Conservation (phyloP, 1,139 yeast species). For the Suhomyces chickasaworum region DNA sequence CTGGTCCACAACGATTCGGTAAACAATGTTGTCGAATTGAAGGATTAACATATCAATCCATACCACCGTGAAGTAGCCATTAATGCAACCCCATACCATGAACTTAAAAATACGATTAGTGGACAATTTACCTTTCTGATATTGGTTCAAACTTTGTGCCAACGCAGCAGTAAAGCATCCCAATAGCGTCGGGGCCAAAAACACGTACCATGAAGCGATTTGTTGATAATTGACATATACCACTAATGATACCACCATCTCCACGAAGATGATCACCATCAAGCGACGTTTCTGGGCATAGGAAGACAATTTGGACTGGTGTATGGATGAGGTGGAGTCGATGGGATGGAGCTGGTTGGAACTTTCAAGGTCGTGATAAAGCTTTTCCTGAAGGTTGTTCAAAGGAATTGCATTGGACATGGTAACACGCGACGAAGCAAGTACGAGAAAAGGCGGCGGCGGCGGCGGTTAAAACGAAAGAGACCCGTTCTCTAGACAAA, state of each 20-base stretch:
- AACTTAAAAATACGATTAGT: conserved; percentile 50
- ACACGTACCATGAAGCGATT: conserved; percentile 24
- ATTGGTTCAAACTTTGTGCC: conserved; percentile 61
- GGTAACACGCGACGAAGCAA: neutral
- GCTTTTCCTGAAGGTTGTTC: conserved; percentile 12
- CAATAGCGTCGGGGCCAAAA: conserved; percentile 42
- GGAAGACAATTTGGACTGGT: conserved; percentile 9
- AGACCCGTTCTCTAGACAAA: neutral
- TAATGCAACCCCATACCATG: conserved; percentile 61
- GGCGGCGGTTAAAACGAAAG: neutral
- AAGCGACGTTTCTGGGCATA: conserved; percentile 9
- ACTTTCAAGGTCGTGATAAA: conserved; percentile 16
- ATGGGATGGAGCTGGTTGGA: conserved; percentile 13
- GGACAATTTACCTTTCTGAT: conserved; percentile 42
- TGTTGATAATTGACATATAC: conserved; percentile 34
- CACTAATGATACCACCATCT: conserved; percentile 24
- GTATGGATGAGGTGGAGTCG: conserved; percentile 11
- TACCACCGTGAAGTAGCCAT: conserved; percentile 56
- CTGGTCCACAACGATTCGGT: conserved; percentile 55
- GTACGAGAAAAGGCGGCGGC: too few species aligned
- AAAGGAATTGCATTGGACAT: conserved; percentile 8
- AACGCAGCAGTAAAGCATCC: conserved; percentile 55
- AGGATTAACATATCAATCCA: conserved; percentile 57
- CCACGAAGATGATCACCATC: conserved; percentile 24
- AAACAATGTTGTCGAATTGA: conserved; percentile 34